These are phyloP conservation scores for Pelargonium citronellum DNA, from an alignment of 441 rosid genomes.

Conservation along the genomic window DNA sequence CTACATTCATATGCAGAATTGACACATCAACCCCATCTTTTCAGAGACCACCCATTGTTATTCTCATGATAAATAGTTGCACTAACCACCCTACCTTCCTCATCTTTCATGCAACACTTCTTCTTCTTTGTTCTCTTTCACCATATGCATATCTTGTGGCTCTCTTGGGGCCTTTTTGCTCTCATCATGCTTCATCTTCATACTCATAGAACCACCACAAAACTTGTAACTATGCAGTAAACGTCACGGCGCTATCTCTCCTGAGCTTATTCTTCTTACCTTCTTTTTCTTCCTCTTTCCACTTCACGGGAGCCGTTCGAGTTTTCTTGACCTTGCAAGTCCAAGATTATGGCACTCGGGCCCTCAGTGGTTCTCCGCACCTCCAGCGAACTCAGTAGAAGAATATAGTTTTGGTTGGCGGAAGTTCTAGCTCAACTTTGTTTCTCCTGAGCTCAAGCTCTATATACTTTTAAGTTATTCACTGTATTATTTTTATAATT, in stretches of 20 bases:
- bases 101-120: not conserved
- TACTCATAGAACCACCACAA: not conserved
- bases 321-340: conserved; percentile 28
- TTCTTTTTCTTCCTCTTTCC: not conserved
- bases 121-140: not conserved
- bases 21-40: not conserved
- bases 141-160: not conserved
- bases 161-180: not conserved
- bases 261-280: conserved; percentile 19
- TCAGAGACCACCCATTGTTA: not conserved
- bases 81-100: not conserved
- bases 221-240: not conserved
- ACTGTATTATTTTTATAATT: no score
- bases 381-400: no score
- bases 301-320: conserved; percentile 12
- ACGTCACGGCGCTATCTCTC: conserved; percentile 13
- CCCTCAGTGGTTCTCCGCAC: not conserved
- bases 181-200: not conserved
- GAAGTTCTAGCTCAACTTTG: no score
- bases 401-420: no score
- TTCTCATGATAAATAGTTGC: not conserved
- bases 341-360: not conserved
- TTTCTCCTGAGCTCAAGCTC: no score
- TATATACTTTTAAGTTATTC: no score
- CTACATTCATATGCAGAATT: not conserved